A percentile compares a stretch with the other conserved stretches of the same genome.
These are phyloP conservation scores for Lasiodiplodia hormozganensis DNA, from an alignment of 2,329 filamentous ascomycete species.

Conservation along the genomic window DNA sequence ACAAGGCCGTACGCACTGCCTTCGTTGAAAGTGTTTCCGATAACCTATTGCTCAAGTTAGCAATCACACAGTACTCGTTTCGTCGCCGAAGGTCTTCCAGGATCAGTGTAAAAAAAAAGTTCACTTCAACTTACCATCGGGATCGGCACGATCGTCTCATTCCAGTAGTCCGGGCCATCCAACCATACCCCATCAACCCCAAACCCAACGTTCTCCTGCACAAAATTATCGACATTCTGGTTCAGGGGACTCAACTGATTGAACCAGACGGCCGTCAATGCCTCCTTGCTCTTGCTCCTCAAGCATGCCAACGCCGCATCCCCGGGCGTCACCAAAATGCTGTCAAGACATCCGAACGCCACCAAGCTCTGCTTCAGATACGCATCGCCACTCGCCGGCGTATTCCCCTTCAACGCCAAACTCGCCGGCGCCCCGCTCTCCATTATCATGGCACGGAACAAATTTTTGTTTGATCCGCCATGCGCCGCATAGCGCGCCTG, in stretches of 20 bases:
- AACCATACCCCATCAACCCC: not conserved
- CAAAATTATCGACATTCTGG: not conserved
- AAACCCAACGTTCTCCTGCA: not conserved
- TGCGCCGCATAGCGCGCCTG: slow-evolving; percentile 44
- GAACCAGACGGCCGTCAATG: slow-evolving; percentile 27
- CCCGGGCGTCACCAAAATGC: no score
- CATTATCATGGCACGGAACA: slow-evolving; percentile 51
- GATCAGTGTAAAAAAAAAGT: no score
- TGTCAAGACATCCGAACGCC: not conserved
- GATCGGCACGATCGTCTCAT: not conserved
- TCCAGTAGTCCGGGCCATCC: slow-evolving; percentile 1
- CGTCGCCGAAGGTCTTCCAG: not conserved
- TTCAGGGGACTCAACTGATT: not conserved
- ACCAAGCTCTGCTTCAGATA: slow-evolving; percentile 40
- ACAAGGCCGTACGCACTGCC: no score
- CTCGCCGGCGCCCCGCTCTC: slow-evolving; percentile 46
- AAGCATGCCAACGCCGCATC: not conserved
- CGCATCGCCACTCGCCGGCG: slow-evolving; percentile 36
- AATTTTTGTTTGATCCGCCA: slow-evolving; percentile 44
- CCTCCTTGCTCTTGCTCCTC: slow-evolving; percentile 33
- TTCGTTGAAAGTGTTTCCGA: no score
- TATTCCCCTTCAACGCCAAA: slow-evolving; percentile 38
- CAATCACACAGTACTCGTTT: not conserved
- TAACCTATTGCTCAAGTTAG: not conserved
- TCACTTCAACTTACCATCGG: not conserved